Evolutionary conservation across 805 yeast species (phyloP), one percentile per base, ranked within the genome.

Genomic region (Cyberlindnera bimundalis): DNA sequence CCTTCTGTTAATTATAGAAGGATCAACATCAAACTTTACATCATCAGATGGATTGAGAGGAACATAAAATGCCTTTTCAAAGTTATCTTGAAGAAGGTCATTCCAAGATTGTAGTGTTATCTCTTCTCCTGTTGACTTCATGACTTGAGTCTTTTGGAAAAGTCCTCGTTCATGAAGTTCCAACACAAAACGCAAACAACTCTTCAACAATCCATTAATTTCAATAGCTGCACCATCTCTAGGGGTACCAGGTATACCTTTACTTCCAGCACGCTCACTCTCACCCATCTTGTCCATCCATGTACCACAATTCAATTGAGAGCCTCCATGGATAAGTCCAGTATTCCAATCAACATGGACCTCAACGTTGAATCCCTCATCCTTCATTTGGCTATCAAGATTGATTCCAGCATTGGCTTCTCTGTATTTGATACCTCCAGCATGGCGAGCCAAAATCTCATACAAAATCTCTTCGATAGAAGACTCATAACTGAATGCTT

Each of bases 211-310:
- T 0, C 97, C 99, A 52, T 79, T 88, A 42, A 91, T 84, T 62
- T 91, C 99, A 41, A 91, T 72, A 3, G 95, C 96, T 2, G 97
- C 96, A 27, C 99, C 99, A 63, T 90, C 96, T 58, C 99, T 76
- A 18, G 99, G 98, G 0, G 98, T 91, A 2, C 98, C 99, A 1
- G 99, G 99, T 26, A 77, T 69, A n/a, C 99, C 99, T 52, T 82
- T 84, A 44, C 79, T 81, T 1, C 84, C 82, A 0, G 98, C 96
- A 41, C 65, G 71, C 26, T 63, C 79, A 56, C 96, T 85, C 66
- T 93, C 98, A 19, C 99, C 99, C 98, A 91, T 91, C 66, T 91
- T 91, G 65, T 91, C 99, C 96, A 90, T 91, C 99, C 99, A 91
- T 0, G 99, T 93, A 17, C 99, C 99, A 67, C 99, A 91, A 59